Conservation (phyloP, 2,329 filamentous ascomycete genomes). For the Cladosporium sp. region DNA sequence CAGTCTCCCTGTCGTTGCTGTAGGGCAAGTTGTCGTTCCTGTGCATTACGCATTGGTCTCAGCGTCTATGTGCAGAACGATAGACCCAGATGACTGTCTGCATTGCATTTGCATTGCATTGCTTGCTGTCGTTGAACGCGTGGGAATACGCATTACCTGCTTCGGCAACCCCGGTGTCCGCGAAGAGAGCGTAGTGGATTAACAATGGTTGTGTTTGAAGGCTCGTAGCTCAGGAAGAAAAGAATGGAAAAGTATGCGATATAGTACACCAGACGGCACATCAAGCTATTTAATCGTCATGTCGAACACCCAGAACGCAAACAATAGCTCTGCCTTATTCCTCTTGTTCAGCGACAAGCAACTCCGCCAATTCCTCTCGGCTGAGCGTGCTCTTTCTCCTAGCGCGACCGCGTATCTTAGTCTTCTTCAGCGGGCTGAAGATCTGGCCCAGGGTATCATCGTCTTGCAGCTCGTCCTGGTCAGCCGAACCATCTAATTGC, state of each 20-base stretch:
- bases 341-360: constrained; percentile 32
- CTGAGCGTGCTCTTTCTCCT: constrained; percentile 70
- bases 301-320: neutral
- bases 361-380: constrained; percentile 67
- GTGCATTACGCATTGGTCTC: constrained; percentile 6
- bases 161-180: too few species aligned
- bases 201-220: neutral
- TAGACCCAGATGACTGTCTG: constrained; percentile 3
- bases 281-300: neutral
- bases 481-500: constrained; percentile 20
- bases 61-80: constrained; percentile 11
- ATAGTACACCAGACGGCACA: neutral
- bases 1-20: too few species aligned
- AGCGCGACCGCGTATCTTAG: constrained; percentile 53
- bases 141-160: too few species aligned
- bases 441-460: constrained; percentile 39
- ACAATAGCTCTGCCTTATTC: neutral
- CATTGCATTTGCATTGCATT: neutral
- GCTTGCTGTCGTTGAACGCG: neutral
- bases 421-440: constrained; percentile 34
- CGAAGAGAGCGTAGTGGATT: too few species aligned
- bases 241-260: neutral
- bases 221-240: neutral
- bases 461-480: constrained; percentile 43
- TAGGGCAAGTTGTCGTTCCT: too few species aligned